These are phyloP conservation scores for Cladosporium cucumerinum DNA, from an alignment of 2,329 filamentous ascomycete genomes.

Conservation along the genomic window DNA sequence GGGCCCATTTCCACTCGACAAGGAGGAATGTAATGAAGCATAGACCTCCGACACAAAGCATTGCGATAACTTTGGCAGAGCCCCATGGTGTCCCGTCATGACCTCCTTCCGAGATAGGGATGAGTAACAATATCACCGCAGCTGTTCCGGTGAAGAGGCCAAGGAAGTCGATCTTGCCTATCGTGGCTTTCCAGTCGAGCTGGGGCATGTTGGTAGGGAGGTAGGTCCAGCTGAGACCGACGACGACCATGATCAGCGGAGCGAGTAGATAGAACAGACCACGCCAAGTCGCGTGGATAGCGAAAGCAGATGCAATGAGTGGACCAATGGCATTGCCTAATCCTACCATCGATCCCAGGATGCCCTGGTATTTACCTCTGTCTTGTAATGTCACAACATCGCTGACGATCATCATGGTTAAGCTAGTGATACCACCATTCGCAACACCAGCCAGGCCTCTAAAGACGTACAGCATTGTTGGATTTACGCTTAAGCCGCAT, in stretches of 20 bases:
- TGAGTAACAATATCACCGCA: constrained; percentile 58
- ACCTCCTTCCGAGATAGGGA: constrained; percentile 59
- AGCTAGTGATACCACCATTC: constrained; percentile 57
- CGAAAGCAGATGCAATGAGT: constrained; percentile 47
- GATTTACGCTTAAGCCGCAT: constrained; percentile 55
- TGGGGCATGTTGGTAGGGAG: constrained; percentile 52
- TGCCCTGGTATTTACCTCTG: constrained; percentile 52
- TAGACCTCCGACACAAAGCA: constrained; percentile 52
- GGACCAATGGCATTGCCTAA: constrained; percentile 45
- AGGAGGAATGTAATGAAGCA: constrained; percentile 51
- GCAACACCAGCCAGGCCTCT: constrained; percentile 60
- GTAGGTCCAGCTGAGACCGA: constrained; percentile 45
- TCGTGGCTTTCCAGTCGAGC: constrained; percentile 46
- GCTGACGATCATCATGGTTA: constrained; percentile 61
- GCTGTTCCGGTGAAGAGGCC: constrained; percentile 55
- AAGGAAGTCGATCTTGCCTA: constrained; percentile 57
- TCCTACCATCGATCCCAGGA: constrained; percentile 45
- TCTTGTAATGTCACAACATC: constrained; percentile 59
- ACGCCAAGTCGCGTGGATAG: constrained; percentile 39
- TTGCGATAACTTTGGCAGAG: constrained; percentile 57
- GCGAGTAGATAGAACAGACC: constrained; percentile 52
- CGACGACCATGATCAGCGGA: constrained; percentile 44
- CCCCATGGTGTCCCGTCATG: constrained; percentile 48
- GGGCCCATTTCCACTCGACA: constrained; percentile 53
- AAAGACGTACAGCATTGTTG: constrained; percentile 60